Conservation (phyloP, 176 grass and related monocot species). For the Urochloa ruziziensis region DNA sequence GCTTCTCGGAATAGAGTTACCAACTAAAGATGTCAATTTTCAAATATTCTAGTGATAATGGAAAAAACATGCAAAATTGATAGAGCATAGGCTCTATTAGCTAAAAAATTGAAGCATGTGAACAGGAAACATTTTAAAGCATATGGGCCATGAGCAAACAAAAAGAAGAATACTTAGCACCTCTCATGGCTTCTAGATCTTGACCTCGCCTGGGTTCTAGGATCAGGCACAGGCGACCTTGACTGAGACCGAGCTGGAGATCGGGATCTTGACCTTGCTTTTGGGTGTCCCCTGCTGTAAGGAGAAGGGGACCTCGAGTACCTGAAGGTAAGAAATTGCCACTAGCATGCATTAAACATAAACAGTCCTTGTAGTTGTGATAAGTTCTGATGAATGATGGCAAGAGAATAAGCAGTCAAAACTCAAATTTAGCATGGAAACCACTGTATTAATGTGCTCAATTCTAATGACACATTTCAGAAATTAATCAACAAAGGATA, state of each 20-base stretch:
- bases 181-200: conserved; percentile 63
- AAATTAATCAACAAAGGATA: not conserved
- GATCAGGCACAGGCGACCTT: conserved; percentile 51
- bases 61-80: not conserved
- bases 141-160: not conserved
- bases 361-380: not conserved
- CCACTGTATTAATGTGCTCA: not conserved
- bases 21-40: not conserved
- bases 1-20: not conserved
- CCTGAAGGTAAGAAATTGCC: conserved; percentile 28
- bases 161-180: conserved; percentile 25
- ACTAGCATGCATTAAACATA: not conserved
- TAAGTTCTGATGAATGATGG: not conserved
- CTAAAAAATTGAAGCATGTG: not conserved
- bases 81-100: not conserved
- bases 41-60: not conserved
- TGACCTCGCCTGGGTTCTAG: conserved; percentile 44
- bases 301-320: conserved; percentile 67
- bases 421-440: not conserved
- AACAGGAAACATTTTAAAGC: not conserved
- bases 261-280: conserved; percentile 63
- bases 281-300: conserved; percentile 46
- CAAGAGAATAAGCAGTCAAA: not conserved
- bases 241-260: conserved; percentile 48
- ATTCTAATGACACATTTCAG: not conserved